Evolutionary conservation across 805 yeast species (phyloP), one percentile per base, ranked within the genome.

Genomic region (Barnettozyma wickerhamii): DNA sequence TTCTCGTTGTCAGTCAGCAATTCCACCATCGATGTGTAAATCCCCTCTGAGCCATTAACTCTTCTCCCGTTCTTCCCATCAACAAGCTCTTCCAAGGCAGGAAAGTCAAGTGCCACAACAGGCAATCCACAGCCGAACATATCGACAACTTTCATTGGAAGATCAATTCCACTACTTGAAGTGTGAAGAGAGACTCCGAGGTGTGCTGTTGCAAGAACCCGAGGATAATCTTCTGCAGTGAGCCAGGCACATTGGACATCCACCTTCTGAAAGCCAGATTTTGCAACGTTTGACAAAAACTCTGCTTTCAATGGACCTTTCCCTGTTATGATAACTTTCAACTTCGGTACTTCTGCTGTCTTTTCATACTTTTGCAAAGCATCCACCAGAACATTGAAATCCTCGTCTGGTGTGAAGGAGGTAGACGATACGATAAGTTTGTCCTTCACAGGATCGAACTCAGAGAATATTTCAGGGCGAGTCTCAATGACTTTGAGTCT

Each of bases 61-160:
- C 74, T 59, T 29, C 83, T 51, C 1, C 99, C 99, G 56, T 90
- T 89, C 1, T 63, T 75, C 35, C 81, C 74, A 34, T 73, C 66
- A 1, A 93, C 91, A 33, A 93, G 66, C 58, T 93, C 99, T 6
- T 68, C 67, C 12, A 91, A 71, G 2, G 95, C 91, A 0, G 83
- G 78, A 58, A 87, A 93, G 28, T 71, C 66, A 43, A 90, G 67
- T 0, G 96, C 77, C 3, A 90, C 68, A 0, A 89, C 97, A 1
- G 99, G 99, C 10, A 93, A 66, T 0, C 98, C 98, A 48, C 93
- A 85, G 0, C 99, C 99, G 68, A 91, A 90, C 75, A 91, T 79
- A 56, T 93, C 99, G 6, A 91, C 82, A 27, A 93, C 85, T 61
- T 93, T 93, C 99, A 93, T 93, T 1, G 99, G 99, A 43, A 93